Evolutionary conservation across 805 yeast species (phyloP).

Genomic region (Cyberlindnera nakhonratchasimensis): DNA sequence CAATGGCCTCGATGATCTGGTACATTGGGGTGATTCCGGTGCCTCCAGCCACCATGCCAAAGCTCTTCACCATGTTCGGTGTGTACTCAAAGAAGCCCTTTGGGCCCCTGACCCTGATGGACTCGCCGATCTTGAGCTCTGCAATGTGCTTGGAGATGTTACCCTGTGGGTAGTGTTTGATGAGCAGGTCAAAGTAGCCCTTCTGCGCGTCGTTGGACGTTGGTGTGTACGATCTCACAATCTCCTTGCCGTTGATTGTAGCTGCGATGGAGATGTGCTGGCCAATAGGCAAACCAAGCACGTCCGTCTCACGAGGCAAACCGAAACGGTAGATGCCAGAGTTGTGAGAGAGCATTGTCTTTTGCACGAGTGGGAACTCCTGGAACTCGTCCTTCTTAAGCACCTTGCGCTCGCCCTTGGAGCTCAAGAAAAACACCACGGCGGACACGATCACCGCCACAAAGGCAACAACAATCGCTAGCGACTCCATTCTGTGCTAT

Average conservation of each 20-base stretch:
- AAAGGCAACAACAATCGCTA: slow-evolving; percentile 15
- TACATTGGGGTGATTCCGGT: slow-evolving; percentile 97
- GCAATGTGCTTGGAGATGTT: slow-evolving; percentile 76
- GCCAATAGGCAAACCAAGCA: slow-evolving; percentile 88
- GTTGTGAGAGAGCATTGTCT: slow-evolving; percentile 73
- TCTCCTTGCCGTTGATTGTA: slow-evolving; percentile 70
- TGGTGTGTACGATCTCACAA: slow-evolving; percentile 88
- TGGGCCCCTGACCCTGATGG: slow-evolving; percentile 81
- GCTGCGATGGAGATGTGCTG: slow-evolving; percentile 87
- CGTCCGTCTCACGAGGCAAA: slow-evolving; percentile 68
- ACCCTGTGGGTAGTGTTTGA: slow-evolving; percentile 84
- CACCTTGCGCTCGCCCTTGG: slow-evolving; percentile 32
- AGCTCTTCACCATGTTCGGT: slow-evolving; percentile 68
- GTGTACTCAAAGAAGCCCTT: slow-evolving; percentile 82
- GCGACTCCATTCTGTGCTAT: too few species aligned
- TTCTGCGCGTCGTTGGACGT: slow-evolving; percentile 72
- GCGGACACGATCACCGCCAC: slow-evolving; percentile 13
- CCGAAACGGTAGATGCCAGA: slow-evolving; percentile 81
- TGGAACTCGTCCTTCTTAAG: slow-evolving; percentile 65
- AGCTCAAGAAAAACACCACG: slow-evolving; percentile 9
- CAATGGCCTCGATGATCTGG: slow-evolving; percentile 82
- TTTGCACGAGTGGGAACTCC: slow-evolving; percentile 76
- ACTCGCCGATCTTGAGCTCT: slow-evolving; percentile 72
- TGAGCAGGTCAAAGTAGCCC: slow-evolving; percentile 82
- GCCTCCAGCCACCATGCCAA: slow-evolving; percentile 96